Evolutionary conservation across 768 basidiomycete species (phyloP).

Genomic region (Austroboletus festivus): DNA sequence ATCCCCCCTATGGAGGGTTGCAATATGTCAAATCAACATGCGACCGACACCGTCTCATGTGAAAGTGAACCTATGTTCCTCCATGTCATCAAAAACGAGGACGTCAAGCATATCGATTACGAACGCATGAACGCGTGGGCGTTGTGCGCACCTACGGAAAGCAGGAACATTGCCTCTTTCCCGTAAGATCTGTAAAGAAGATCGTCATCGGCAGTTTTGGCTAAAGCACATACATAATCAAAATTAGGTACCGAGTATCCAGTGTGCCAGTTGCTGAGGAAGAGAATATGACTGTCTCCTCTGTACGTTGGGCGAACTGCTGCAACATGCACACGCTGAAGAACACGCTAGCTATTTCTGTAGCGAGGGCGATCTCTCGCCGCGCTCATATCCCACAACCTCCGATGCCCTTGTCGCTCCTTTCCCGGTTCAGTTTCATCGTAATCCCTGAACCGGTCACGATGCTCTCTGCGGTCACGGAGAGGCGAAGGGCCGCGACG

Average conservation of each 20-base stretch:
- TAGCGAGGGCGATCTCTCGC: conserved; percentile 36
- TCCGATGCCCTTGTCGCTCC: conserved; percentile 44
- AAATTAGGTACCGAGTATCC: conserved; percentile 5
- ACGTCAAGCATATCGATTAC: conserved; percentile 7
- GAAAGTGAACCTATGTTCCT: conserved; percentile 1
- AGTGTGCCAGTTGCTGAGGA: conserved; percentile 1
- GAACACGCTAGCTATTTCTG: conserved; percentile 18
- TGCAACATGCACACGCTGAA: conserved; percentile 5
- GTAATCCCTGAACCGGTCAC: conserved; percentile 23
- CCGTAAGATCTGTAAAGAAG: conserved; percentile 17
- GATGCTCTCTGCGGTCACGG: conserved; percentile 19
- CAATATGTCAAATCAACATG: conserved; percentile 9
- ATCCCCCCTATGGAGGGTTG: background rate
- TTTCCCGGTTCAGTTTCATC: conserved; percentile 25
- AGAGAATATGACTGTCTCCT: background rate
- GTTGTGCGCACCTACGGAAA: conserved; percentile 10
- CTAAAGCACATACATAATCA: conserved; percentile 7
- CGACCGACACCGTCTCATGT: background rate
- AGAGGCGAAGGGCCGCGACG: conserved; percentile 33
- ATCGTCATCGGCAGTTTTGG: conserved; percentile 10
- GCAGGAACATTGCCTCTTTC: conserved; percentile 16
- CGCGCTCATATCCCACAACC: conserved; percentile 49
- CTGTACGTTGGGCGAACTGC: conserved; percentile 7
- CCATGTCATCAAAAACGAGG: conserved; percentile 24
- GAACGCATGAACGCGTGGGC: conserved; percentile 12